Percentiles rank a stretch among this genome's conserved stretches.
Conservation (phyloP, 2,329 filamentous ascomycete species). For the Alternaria conjuncta region DNA sequence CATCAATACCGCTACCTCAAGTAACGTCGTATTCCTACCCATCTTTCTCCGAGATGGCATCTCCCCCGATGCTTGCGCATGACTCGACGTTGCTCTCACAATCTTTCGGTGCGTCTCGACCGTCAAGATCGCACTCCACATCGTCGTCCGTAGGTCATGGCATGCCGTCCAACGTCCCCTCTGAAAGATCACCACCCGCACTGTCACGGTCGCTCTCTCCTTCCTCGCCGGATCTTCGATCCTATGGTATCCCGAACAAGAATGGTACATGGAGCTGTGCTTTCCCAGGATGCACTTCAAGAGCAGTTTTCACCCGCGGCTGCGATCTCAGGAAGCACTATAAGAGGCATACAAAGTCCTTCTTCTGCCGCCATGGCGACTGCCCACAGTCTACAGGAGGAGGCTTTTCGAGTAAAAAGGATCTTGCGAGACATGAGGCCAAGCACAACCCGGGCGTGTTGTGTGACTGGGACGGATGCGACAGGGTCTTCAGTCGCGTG, state of each 20-base stretch:
- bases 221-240: slow-evolving; percentile 48
- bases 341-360: slow-evolving; percentile 66
- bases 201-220: slow-evolving; percentile 49
- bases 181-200: slow-evolving; percentile 39
- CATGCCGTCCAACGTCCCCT: slow-evolving; percentile 31
- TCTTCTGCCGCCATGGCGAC: slow-evolving; percentile 65
- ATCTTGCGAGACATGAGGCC: slow-evolving; percentile 66
- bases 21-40: slow-evolving; percentile 45
- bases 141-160: slow-evolving; percentile 39
- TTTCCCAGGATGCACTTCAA: slow-evolving; percentile 65
- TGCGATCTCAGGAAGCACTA: slow-evolving; percentile 69
- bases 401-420: slow-evolving; percentile 69
- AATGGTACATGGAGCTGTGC: slow-evolving; percentile 64
- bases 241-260: slow-evolving; percentile 53
- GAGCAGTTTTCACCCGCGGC: slow-evolving; percentile 63
- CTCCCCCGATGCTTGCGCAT: slow-evolving; percentile 30
- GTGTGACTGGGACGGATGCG: slow-evolving; percentile 65
- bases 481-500: slow-evolving; percentile 64
- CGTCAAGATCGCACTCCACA: slow-evolving; percentile 45
- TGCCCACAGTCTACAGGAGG: slow-evolving; percentile 64
- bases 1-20: slow-evolving; percentile 36
- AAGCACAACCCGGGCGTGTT: slow-evolving; percentile 67
- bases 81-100: slow-evolving; percentile 35
- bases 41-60: slow-evolving; percentile 35
- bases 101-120: slow-evolving; percentile 27